Percentiles rank a stretch among this genome's conserved stretches.
These are phyloP conservation scores for Crepidotus variabilis DNA, from an alignment of 768 basidiomycete genomes.

Conservation along the genomic window DNA sequence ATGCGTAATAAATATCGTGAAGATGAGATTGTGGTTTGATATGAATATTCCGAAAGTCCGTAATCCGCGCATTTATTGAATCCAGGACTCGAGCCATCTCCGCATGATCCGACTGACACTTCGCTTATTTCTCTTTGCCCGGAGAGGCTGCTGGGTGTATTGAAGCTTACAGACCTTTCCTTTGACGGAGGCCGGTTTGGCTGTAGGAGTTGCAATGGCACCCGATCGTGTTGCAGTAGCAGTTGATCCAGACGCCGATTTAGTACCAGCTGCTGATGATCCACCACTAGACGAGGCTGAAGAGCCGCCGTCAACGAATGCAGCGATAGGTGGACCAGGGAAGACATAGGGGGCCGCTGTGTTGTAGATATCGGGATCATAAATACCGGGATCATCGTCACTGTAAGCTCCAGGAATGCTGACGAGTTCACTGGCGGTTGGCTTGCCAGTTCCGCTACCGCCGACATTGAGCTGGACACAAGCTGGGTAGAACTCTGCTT, in stretches of 20 bases:
- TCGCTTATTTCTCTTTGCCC: neutral
- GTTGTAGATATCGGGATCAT: constrained; percentile 42
- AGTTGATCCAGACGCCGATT: neutral
- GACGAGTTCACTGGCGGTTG: constrained; percentile 48
- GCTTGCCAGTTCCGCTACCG: constrained; percentile 51
- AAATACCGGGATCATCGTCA: constrained; percentile 70
- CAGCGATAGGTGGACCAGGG: constrained; percentile 9
- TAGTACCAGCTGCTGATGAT: neutral
- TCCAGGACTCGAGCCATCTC: neutral
- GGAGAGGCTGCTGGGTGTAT: neutral
- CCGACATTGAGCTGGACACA: constrained; percentile 58
- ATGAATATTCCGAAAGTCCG: too few species aligned
- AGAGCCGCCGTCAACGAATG: constrained; percentile 1
- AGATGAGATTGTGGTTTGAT: too few species aligned
- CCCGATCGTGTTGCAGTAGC: neutral
- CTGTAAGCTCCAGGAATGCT: constrained; percentile 71
- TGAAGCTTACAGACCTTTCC: neutral
- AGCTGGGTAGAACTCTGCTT: constrained; percentile 79
- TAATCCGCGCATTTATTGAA: too few species aligned
- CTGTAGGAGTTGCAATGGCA: neutral
- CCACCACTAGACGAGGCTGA: neutral
- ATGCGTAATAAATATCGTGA: too few species aligned
- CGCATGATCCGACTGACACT: neutral
- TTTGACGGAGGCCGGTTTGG: neutral
- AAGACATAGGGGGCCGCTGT: constrained; percentile 29